Base-by-base conservation (phyloP, 441 rosid genomes). In the California macrophylla region DNA sequence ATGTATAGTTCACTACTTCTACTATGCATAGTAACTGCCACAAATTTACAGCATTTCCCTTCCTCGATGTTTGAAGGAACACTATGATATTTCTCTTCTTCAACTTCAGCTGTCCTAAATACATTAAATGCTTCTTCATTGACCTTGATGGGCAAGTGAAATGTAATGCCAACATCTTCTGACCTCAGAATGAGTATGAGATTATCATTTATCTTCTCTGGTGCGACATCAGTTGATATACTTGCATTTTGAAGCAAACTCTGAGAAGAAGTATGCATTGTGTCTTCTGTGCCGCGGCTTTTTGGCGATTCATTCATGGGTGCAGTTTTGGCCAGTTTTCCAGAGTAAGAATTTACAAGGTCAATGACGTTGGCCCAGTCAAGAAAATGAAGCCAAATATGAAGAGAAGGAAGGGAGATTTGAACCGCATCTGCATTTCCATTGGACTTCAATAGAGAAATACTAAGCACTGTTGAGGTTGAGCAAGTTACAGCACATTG, bases 371-470 rank as follows among this genome's bases (percentile, higher is more conserved):
- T 76, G 64, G 72, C 77, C 97, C 97, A 94, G 69, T 85, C 87
- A 47, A 72, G 64, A 72, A 70, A 69, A 77, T 92, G 89, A 26
- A 94, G 78, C 97, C 96, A 94, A 75, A 94, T 68, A 77, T 85
- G 83, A 67, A 92, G 82, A 78, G 88, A 81, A 71, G 99, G 99
- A 73, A 90, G 85, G 76, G 83, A 81, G 71, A 94, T 66, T 67
- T 70, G 70, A 74, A 94, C 60, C 73, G 79, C 81, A 72, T 72
- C 78, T 66, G 66, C 82, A 74, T 73, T 78, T 28, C 72, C 77
- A 77, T 66, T 83, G 21, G 75, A 77, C 75, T 79, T 79, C 38
- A 78, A 78, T 75, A 84, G 80, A 78, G 79, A 73, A 76, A 90
- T 58, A 71, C 76, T 72, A 52, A 87, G 82, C 71, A 82, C 93